Base-by-base conservation (phyloP, 2,329 filamentous ascomycete genomes). In the Zopfia rhizophila region DNA sequence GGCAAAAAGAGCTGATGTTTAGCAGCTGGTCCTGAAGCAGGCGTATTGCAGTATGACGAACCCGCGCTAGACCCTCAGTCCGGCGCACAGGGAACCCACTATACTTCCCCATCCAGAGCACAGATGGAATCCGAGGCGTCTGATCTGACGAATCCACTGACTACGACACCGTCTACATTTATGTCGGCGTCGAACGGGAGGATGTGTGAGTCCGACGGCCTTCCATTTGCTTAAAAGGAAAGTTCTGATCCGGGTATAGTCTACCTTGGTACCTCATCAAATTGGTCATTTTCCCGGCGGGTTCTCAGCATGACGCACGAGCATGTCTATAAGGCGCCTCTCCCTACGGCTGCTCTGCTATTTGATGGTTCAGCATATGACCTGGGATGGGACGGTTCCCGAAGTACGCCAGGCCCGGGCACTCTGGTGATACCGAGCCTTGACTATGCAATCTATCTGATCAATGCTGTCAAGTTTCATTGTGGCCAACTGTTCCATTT, bases 381-480 rank as follows among this genome's bases (percentile, higher is more conserved):
- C 17, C 59, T 83, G 0, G 74, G 73, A 2, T 83, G 80, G 79
- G 72, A 81, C 47, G 76, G 75, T 8, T 53, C 59, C 21, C 68
- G 72, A 32, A 66, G 56, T 13, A 25, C 60, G 7, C 56, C 61
- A 6, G 57, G 58, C 11, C 63, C 66, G 8, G 70, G 70, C 38
- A 58, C 61, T 6, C 61, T 69, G 11, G 63, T 71, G n/a, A 62
- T 83, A 12, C 81, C 81, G 0, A 79, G 76, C 1, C 67, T 78
- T 0, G 80, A 83, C 54, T 75, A 78, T 53, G 77, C 78, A 4
- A 65, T 79, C 3, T 82, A 78, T 42, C 61, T 83, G 3, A 78
- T 82, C 65, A 82, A 81, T 48, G 76, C 78, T 0, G 79, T 82
- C 45, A 82, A 82, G 42, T 83, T 82, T 30, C 78, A 82, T 47